Base-by-base conservation (phyloP, 1,284 basidiomycete genomes). In the Pyrrhoderma noxium region DNA sequence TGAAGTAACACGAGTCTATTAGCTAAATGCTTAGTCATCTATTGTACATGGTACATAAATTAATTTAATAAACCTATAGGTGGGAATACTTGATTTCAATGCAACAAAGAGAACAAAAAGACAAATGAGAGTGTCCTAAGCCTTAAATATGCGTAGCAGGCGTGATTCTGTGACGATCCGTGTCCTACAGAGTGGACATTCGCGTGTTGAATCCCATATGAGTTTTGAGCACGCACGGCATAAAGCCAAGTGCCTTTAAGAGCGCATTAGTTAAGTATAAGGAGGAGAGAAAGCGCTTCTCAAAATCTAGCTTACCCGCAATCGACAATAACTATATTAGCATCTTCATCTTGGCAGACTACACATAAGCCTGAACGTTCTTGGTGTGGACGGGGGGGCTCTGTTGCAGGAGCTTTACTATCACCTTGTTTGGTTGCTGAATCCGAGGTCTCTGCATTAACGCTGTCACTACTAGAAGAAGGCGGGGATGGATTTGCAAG, bases 241-340 rank as follows among this genome's bases (percentile, higher is more conserved):
- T 80, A 93, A 80, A 8, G 83, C 78, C 36, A 93, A 70, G 67
- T 93, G 90, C 9, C 88, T 90, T 56, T 2, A 7, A 11, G 11
- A 3, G 37, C 43, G 50, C 21, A 44, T 25, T 18, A 19, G 49
- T 40, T 7, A 40, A 40, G 7, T 40, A 40, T 5, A 40, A 7
- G 38, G 14, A 37, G 14, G n/a, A 7, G n/a, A 40, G 38, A 5
- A 16, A 7, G n/a, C 8, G n/a, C 21, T n/a, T n/a, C 21, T n/a
- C 16, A 40, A 40, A 8, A 7, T 40, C 31, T 42, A 2, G 75
- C 83, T 45, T 63, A 89, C 85, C 91, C 91, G 77, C 91, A 94
- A 66, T 94, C 90, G n/a, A 93, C 86, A 47, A 92, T 82, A 1
- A 89, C 91, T 49, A 94, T 87, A 57, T 86, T 91, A 0, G 90